Evolutionary conservation across 441 rosid species (phyloP), one percentile per base, ranked within the genome.

Genomic region (Lepidium campestre): DNA sequence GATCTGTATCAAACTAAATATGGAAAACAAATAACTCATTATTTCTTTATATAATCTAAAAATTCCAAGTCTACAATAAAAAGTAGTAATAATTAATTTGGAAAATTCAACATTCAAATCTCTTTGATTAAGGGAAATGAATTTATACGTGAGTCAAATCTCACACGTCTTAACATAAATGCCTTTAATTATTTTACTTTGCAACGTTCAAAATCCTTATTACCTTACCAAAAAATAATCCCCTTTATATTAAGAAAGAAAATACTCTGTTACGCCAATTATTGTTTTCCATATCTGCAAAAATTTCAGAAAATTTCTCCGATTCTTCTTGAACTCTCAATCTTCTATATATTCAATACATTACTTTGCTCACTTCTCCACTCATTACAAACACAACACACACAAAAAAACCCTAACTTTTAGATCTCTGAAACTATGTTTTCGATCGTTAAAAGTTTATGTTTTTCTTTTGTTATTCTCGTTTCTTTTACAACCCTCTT

Each of bases 151-250:
- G 41, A 57, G 53, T 72, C 46, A 72, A 65, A 41, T 52, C 57
- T 65, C 68, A 72, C 76, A 66, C 72, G 63, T 59, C 67, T 52
- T 44, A 50, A 52, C 72, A 73, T 73, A 42, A 67, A 60, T 73
- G 72, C 37, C 19, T 44, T 65, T 10, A 8, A 50, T 49, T 27
- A 27, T 27, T 27, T 41, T 57, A 17, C 9, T n/a, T 25, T 7
- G 14, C 34, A 57, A 73, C 62, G 72, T 57, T 66, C 68, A 57
- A 72, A 72, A 42, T 42, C 62, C 54, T 67, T 20, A 34, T 48
- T 57, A 39, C 60, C 2, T 53, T 66, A 10, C 67, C 62, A 65
- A 58, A 64, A 40, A 10, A 0, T 25, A 15, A 58, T 48, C 50
- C 36, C 37, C 35, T 60, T 45, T 7, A 44, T 23, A 52, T 32